Evolutionary conservation across 1,284 basidiomycete genomes (phyloP), one percentile per base, ranked within the genome.

Genomic region (Ganoderma resinaceum): DNA sequence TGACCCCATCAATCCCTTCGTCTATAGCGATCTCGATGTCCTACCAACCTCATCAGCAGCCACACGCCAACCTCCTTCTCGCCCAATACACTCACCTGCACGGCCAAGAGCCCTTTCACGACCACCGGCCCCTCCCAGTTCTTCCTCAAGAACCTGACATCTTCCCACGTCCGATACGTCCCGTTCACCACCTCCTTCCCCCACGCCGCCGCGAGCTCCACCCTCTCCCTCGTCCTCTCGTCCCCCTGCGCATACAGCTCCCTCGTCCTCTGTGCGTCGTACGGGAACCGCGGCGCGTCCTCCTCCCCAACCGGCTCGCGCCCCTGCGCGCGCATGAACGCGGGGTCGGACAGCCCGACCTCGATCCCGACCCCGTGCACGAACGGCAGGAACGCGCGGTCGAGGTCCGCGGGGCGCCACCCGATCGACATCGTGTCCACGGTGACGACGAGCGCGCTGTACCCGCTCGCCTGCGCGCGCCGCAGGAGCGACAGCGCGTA

Each of bases 1-100:
- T 79, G 69, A 96, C 91, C 1, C 91, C 94, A 71, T 95, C 88
- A 12, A 89, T 84, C 1, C 88, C 89, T n/a, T 84, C 76, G 26
- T 90, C 87, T 11, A 93, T 75, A 0, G 91, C 91, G 70, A 85
- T 86, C 72, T 90, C 86, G 1, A 93, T 92, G 74, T 95, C 93
- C 83, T 92, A 70, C n/a, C 7, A 73, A 11, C 4, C 43, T 16
- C n/a, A 26, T 55, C 20, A 42, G 62, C 65, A 61, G 37, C 9
- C n/a, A 11, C 29, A 29, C 49, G 23, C 23, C 20, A 42, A 16
- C 0, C 16, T 1, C 46, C 12, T 37, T 14, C 35, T 12, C 38
- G 4, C 2, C 4, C n/a, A 38, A 5, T 33, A 59, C 62, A 12
- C 46, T 49, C 40, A 72, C 74, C 71, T 75, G 65, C 23, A 63